Evolutionary conservation across 1,284 basidiomycete genomes (phyloP), one percentile per base, ranked within the genome.

Genomic region (Cryptococcus amylolentus): DNA sequence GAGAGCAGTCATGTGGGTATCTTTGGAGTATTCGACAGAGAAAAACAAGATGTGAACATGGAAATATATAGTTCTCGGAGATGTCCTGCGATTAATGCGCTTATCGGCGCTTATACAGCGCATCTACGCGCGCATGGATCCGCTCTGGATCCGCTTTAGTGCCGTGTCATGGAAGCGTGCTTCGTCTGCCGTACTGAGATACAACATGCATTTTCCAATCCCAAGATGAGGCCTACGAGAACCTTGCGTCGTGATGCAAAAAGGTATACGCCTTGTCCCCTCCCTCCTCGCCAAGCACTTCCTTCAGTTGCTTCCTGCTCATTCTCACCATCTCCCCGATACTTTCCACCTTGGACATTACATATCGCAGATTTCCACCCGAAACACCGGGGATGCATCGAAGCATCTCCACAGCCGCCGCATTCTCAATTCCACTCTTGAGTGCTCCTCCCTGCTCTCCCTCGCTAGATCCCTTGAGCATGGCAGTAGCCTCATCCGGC

Each of bases 281-380:
- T 0, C 88, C 87, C 65, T 91, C 91, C 18, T 83, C 82, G 2
- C 94, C 94, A 46, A 98, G 76, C 26, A 95, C 80, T 23, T 82
- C 84, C 75, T 89, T 86, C 50, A 97, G 80, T 60, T 84, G 80
- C 54, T 79, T 74, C 59, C 85, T 67, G 39, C 70, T 75, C 79
- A 94, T 78, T 63, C 83, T 84, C 64, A 89, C 91, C 49, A 98
- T 76, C 72, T 88, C 86, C 47, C 84, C 80, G 31, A 98, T 82
- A 70, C 84, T 91, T 56, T 80, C 79, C 10, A 94, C 87, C 65
- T 85, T 86, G 61, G 81, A 84, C 87, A 89, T 89, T 52, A 98
- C 86, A 74, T 89, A 87, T 63, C 88, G 85, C 57, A 88, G 83
- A 69, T 95, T 96, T 80, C 92, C 91, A 45, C 84, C 84, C 3